phyloP scores from a whole-genome alignment of 345 rosid species.

The Gossypium herbaceum region DNA sequence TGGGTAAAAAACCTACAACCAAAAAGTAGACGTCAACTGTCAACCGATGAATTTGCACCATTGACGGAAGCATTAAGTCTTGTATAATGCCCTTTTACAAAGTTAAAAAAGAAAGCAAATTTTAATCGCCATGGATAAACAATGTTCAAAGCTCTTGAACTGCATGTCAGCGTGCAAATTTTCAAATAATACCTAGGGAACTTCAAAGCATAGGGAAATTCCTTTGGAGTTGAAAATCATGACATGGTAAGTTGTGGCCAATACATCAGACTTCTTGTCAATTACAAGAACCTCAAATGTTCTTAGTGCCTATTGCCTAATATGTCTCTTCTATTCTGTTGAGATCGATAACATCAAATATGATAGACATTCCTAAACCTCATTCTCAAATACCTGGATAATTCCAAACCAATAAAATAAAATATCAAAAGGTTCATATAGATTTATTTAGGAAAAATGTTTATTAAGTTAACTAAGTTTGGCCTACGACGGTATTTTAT shows the following conservation, averaged over 20 bases:
- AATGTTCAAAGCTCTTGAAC: neutral
- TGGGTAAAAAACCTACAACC: conserved; percentile 55
- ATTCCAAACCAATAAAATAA: neutral
- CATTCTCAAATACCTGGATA: neutral
- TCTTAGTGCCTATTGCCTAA: conserved; percentile 71
- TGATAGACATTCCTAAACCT: neutral
- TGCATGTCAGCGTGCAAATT: no score
- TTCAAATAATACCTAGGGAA: neutral
- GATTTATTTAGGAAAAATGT: neutral
- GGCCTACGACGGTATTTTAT: no score
- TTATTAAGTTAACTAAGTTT: neutral
- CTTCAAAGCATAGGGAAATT: conserved; percentile 16
- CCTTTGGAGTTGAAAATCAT: conserved; percentile 53
- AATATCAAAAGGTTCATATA: neutral
- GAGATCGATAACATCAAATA: neutral
- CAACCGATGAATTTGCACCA: conserved; percentile 66
- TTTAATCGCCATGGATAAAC: neutral
- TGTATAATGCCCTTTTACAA: conserved; percentile 46
- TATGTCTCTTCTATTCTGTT: conserved; percentile 69
- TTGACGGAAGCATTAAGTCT: conserved; percentile 22
- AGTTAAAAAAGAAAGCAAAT: conserved; percentile 9
- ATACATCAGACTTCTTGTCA: conserved; percentile 45
- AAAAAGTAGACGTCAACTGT: conserved; percentile 48
- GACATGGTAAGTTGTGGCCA: conserved; percentile 37
- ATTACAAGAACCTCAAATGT: conserved; percentile 74